Conservation (phyloP, 164 flowering plant genomes). For the Stephania cephalantha region DNA sequence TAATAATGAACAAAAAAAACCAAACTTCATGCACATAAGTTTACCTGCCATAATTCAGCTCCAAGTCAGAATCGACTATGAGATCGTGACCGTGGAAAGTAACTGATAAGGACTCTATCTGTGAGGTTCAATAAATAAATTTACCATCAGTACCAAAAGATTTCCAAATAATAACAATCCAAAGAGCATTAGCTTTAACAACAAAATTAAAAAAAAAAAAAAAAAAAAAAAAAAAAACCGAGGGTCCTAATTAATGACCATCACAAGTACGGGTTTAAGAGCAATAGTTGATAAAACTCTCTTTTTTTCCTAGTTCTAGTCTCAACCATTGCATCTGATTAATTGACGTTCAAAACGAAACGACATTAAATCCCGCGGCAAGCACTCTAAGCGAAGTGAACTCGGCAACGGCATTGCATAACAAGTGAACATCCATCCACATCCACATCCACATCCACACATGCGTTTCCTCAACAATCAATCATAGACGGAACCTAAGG, state of each 20-base stretch:
- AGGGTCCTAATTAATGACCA: no score
- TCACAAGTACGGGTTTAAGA: neutral
- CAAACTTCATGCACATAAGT: slow-evolving; percentile 3
- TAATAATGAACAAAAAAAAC: neutral
- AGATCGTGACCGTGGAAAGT: slow-evolving; percentile 98
- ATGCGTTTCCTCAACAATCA: neutral
- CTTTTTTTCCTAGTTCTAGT: neutral
- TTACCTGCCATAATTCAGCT: slow-evolving; percentile 95
- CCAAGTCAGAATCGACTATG: slow-evolving; percentile 84
- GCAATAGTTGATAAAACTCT: neutral
- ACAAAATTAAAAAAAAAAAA: no score
- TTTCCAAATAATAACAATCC: no score
- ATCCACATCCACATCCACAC: neutral
- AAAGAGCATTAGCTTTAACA: no score
- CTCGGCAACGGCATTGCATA: neutral
- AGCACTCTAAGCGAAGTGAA: neutral
- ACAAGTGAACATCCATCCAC: neutral
- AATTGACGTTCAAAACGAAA: neutral
- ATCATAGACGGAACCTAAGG: neutral
- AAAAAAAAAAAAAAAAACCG: no score
- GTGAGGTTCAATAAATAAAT: slow-evolving; percentile 19
- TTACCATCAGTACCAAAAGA: neutral
- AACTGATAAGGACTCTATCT: slow-evolving; percentile 91
- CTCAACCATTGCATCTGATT: neutral
- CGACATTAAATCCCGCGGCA: neutral